phyloP scores from a whole-genome alignment of 495 filamentous ascomycete species.

The Neurospora pannonica region DNA sequence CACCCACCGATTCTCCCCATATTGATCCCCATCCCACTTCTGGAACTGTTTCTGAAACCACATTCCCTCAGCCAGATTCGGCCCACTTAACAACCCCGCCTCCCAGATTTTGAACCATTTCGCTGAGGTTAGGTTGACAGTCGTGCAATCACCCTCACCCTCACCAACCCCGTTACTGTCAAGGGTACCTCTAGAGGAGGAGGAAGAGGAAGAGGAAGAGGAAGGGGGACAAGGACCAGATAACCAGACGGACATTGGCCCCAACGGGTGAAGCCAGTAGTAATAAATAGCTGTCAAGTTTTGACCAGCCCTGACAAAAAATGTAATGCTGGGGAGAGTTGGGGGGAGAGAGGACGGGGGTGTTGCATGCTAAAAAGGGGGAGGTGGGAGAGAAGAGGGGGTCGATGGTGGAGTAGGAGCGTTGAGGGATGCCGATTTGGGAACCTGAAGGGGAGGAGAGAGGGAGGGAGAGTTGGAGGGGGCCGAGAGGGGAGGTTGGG shows the following conservation, averaged over 20 bases:
- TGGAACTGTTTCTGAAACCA: slow-evolving; percentile 46
- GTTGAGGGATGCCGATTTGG: slow-evolving; percentile 36
- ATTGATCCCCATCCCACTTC: slow-evolving; percentile 34
- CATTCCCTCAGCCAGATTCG: slow-evolving; percentile 36
- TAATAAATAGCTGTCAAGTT: slow-evolving; percentile 39
- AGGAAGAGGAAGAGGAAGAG: too few species aligned
- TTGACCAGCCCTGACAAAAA: slow-evolving; percentile 30
- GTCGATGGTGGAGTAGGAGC: slow-evolving; percentile 34
- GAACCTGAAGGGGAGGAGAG: neutral
- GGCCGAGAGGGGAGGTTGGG: slow-evolving; percentile 21
- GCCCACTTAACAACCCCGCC: slow-evolving; percentile 34
- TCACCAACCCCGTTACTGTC: too few species aligned
- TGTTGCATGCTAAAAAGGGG: slow-evolving; percentile 34
- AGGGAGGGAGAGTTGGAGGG: slow-evolving; percentile 21
- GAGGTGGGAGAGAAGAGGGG: slow-evolving; percentile 32
- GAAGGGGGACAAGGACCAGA: neutral
- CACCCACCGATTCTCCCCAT: slow-evolving; percentile 34
- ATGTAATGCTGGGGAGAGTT: slow-evolving; percentile 20
- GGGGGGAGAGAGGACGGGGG: slow-evolving; percentile 29
- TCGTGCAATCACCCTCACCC: slow-evolving; percentile 19
- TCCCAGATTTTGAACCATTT: slow-evolving; percentile 48
- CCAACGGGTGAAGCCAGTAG: slow-evolving; percentile 45
- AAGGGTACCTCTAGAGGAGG: too few species aligned
- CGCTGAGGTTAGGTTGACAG: slow-evolving; percentile 27
- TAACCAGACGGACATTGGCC: slow-evolving; percentile 42